Evolutionary conservation across 345 rosid genomes (phyloP).

Genomic region (Gossypium turneri): DNA sequence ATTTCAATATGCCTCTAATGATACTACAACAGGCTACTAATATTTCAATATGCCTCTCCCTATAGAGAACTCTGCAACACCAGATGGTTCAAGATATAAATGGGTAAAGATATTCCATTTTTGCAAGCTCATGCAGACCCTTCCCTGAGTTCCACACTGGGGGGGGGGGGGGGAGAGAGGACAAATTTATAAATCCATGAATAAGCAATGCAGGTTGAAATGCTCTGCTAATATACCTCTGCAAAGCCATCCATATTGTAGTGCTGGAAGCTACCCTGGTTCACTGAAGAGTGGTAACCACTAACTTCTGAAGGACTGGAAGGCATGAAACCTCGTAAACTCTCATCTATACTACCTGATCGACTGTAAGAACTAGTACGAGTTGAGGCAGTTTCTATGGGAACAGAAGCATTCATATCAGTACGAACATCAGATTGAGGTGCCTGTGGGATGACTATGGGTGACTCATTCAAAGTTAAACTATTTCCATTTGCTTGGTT

Average conservation of each 20-base stretch:
- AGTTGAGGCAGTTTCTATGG: constrained; percentile 31
- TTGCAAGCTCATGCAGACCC: neutral
- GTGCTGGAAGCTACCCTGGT: constrained; percentile 46
- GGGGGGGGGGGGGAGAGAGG: too few species aligned
- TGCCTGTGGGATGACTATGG: constrained; percentile 31
- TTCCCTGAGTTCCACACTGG: neutral
- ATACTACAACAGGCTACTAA: neutral
- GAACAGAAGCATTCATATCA: constrained; percentile 40
- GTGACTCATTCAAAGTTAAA: constrained; percentile 29
- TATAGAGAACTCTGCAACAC: neutral
- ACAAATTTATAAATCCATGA: neutral
- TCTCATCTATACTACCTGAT: constrained; percentile 34
- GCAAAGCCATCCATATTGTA: constrained; percentile 80
- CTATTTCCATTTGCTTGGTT: constrained; percentile 44
- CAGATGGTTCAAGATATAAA: neutral
- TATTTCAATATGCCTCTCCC: neutral
- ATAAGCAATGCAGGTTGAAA: neutral
- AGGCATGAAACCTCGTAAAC: constrained; percentile 39
- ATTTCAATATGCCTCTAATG: neutral
- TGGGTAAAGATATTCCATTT: neutral
- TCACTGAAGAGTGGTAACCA: constrained; percentile 35
- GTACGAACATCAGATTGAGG: constrained; percentile 39
- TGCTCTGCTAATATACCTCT: constrained; percentile 49
- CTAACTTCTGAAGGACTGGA: constrained; percentile 57
- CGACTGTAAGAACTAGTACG: constrained; percentile 26